A percentile compares a stretch with the other conserved stretches of the same genome.
phyloP scores from a whole-genome alignment of 176 grass and related monocot species.

The Lolium rigidum region DNA sequence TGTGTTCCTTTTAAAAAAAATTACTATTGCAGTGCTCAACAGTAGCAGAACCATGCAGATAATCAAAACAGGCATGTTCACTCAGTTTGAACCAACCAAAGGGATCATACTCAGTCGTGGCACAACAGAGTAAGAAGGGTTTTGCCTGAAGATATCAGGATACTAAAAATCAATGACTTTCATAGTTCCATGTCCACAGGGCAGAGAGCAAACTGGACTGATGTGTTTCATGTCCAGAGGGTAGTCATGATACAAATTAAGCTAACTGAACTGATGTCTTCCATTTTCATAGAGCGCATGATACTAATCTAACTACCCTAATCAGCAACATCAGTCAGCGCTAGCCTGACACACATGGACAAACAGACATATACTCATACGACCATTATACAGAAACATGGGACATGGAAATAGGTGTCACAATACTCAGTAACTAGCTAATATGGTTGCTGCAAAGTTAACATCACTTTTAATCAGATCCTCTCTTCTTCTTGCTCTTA shows the following conservation, averaged over 20 bases:
- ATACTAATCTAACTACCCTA: constrained; percentile 19
- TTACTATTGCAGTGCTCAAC: too few relatives aligned
- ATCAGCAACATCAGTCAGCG: not conserved
- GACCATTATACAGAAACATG: constrained; percentile 10
- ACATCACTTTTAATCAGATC: constrained; percentile 1
- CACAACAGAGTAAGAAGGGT: not conserved
- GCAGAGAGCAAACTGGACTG: not conserved
- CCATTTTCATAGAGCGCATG: not conserved
- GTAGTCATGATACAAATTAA: not conserved
- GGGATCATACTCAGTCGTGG: too few relatives aligned
- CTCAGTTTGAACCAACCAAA: too few relatives aligned
- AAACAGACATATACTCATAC: not conserved
- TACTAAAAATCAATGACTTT: not conserved
- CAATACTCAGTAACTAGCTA: constrained; percentile 29
- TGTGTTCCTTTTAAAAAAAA: not conserved
- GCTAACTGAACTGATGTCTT: constrained; percentile 3
- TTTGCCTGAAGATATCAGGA: not conserved
- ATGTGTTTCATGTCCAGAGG: not conserved
- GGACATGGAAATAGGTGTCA: not conserved
- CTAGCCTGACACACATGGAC: not conserved
- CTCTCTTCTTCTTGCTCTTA: constrained; percentile 81
- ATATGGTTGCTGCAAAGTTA: not conserved
- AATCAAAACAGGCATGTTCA: too few relatives aligned
- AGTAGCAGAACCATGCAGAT: too few relatives aligned
- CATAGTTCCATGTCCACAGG: too few relatives aligned